Percentiles rank a stretch among this genome's conserved stretches.
Conservation (phyloP, 192 early-diverging fungal species). For the Umbelopsis isabellina region DNA sequence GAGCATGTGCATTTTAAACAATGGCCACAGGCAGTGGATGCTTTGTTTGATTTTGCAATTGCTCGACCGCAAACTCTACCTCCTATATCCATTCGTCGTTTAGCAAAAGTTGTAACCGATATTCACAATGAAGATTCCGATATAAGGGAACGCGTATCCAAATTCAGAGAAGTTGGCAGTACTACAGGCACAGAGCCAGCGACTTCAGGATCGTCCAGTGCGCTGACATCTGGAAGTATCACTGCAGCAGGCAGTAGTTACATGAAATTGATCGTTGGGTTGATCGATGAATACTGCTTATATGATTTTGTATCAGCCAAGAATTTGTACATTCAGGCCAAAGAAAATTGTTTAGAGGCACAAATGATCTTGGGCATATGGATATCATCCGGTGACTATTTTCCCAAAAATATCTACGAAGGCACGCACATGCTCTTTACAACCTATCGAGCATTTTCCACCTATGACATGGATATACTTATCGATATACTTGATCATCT, state of each 20-base stretch:
- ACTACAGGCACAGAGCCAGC: too few relatives aligned
- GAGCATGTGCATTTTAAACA: conserved; percentile 15
- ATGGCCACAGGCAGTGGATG: conserved; percentile 6
- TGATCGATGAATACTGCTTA: neutral
- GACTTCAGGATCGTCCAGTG: neutral
- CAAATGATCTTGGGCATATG: conserved; percentile 7
- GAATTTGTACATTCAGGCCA: conserved; percentile 1
- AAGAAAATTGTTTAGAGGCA: conserved; percentile 7
- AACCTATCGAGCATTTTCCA: conserved; percentile 9
- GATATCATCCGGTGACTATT: conserved; percentile 22
- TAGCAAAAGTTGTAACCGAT: conserved; percentile 6
- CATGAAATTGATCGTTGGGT: neutral
- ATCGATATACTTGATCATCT: conserved; percentile 12
- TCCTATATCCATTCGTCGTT: neutral
- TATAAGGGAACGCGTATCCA: neutral
- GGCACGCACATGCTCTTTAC: conserved; percentile 19
- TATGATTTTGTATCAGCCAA: conserved; percentile 3
- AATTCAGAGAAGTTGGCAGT: too few relatives aligned
- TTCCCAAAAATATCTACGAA: conserved; percentile 15
- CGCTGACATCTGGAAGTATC: conserved; percentile 6
- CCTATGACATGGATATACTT: conserved; percentile 14
- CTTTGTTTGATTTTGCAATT: neutral
- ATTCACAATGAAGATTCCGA: neutral
- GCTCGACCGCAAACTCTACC: neutral
- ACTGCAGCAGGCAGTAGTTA: neutral